Evolutionary conservation across 768 basidiomycete species (phyloP).

Genomic region (Lactifluus piperatus): DNA sequence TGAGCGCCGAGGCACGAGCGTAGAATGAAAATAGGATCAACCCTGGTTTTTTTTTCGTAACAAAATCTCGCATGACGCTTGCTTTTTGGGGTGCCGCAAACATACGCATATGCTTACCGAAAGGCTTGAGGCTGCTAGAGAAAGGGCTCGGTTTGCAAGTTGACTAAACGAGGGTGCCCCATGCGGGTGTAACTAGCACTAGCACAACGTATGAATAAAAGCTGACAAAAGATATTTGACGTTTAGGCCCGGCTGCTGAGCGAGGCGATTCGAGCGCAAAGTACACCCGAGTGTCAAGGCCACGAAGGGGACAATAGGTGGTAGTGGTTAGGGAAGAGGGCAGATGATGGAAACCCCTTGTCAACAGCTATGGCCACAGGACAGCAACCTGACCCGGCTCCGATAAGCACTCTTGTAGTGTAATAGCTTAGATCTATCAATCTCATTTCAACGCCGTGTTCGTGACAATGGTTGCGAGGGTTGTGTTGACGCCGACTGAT

Average conservation of each 20-base stretch:
- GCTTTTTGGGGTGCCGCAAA: slow-evolving; percentile 10
- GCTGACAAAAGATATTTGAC: neutral
- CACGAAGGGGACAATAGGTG: too few relatives aligned
- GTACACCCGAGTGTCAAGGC: too few relatives aligned
- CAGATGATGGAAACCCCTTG: neutral
- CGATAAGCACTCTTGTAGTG: neutral
- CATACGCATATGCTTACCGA: neutral
- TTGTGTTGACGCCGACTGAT: neutral
- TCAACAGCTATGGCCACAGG: neutral
- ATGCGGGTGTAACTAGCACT: neutral
- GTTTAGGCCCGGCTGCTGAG: neutral
- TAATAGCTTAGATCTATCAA: neutral
- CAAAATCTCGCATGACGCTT: neutral
- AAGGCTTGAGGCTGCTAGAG: too few relatives aligned
- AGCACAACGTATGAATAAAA: too few relatives aligned
- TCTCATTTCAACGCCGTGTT: neutral
- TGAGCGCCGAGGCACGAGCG: neutral
- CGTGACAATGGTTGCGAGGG: neutral
- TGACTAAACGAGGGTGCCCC: neutral
- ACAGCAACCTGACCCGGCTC: neutral
- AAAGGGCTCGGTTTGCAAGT: too few relatives aligned
- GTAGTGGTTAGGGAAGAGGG: slow-evolving; percentile 6
- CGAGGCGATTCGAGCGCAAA: neutral
- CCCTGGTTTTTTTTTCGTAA: neutral
- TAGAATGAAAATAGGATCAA: neutral